These are phyloP conservation scores for Alternaria ventricosa DNA, from an alignment of 2,329 filamentous ascomycete species.

Conservation along the genomic window DNA sequence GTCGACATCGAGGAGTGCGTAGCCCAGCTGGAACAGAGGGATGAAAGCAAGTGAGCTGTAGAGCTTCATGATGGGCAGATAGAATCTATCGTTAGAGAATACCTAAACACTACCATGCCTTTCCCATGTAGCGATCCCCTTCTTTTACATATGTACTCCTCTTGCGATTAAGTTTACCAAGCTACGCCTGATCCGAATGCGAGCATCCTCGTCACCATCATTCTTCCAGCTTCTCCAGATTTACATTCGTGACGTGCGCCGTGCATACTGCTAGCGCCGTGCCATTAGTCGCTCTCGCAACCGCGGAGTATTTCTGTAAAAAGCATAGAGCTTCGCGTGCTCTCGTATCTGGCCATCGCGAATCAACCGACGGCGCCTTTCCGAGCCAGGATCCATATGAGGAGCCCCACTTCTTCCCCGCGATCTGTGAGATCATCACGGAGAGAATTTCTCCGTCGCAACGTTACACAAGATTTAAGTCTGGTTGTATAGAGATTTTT, in stretches of 20 bases:
- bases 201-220: not conserved
- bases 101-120: not conserved
- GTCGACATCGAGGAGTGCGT: constrained; percentile 32
- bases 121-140: not conserved
- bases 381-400: not conserved
- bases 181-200: not conserved
- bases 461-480: not conserved
- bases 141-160: not conserved
- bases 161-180: not conserved
- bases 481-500: not conserved
- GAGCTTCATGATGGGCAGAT: not conserved
- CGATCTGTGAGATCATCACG: not conserved
- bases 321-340: not conserved
- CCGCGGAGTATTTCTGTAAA: not conserved
- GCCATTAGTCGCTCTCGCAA: not conserved
- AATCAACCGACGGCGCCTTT: not conserved
- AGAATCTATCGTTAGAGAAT: not conserved
- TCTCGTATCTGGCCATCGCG: not conserved
- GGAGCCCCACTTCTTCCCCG: constrained; percentile 2
- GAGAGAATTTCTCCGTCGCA: constrained; percentile 6
- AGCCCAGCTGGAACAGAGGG: not conserved
- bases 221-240: not conserved
- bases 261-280: not conserved
- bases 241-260: not conserved
- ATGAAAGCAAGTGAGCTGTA: not conserved